Conservation (phyloP, 169 alveolate genomes). For the Theileria parva region DNA sequence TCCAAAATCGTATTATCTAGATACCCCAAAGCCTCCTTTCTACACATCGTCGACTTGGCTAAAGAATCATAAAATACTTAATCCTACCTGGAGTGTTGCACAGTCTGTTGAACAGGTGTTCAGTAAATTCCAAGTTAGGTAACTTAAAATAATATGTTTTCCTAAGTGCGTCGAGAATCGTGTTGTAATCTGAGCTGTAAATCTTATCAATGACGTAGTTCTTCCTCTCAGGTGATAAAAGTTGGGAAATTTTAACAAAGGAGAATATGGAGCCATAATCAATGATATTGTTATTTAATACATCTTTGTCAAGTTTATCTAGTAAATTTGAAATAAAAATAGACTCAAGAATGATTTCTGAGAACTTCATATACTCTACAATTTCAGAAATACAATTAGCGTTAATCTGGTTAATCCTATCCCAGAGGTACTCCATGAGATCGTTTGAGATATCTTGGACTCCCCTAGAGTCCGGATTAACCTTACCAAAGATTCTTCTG, state of each 20-base stretch:
- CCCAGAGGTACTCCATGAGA: constrained; percentile 9
- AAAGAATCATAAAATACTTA: not conserved
- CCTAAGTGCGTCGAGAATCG: constrained; percentile 28
- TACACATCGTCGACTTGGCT: constrained; percentile 54
- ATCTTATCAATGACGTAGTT: constrained; percentile 12
- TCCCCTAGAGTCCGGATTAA: not conserved
- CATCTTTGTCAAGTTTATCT: constrained; percentile 1
- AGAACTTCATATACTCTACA: not conserved
- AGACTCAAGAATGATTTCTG: constrained; percentile 33
- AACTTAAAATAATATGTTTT: constrained; percentile 12
- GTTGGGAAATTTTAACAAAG: constrained; percentile 31
- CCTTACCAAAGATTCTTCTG: constrained; percentile 6
- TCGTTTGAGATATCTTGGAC: constrained; percentile 12
- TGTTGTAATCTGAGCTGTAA: constrained; percentile 21
- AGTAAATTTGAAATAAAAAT: constrained; percentile 15
- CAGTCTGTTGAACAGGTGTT: constrained; percentile 42
- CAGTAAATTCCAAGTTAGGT: not conserved
- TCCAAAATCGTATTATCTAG: constrained; percentile 16
- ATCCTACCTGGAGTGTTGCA: constrained; percentile 52
- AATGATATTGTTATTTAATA: constrained; percentile 11
- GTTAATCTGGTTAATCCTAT: not conserved
- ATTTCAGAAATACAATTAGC: not conserved
- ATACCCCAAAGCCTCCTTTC: constrained; percentile 22
- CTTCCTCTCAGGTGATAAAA: constrained; percentile 20
- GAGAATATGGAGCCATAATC: constrained; percentile 32